Evolutionary conservation across 2,329 filamentous ascomycete species (phyloP), one percentile per base, ranked within the genome.

Genomic region (Alternaria conjuncta): DNA sequence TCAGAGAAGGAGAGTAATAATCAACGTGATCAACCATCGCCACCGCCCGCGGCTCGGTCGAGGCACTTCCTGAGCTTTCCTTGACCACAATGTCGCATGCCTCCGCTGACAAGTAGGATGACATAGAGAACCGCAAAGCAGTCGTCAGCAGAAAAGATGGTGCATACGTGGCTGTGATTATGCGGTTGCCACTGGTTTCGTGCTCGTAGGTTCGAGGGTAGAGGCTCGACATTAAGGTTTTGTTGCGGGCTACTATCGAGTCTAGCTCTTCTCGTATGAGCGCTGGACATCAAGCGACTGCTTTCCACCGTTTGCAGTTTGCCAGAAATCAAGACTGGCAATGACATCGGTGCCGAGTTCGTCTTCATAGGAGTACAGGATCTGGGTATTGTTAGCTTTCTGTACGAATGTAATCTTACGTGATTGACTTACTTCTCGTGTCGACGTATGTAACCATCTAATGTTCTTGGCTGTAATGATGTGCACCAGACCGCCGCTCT

Each of bases 391-490:
- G 57, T 78, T 68, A 77, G 65, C 49, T 28, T 54, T 18, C 32
- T 21, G n/a, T 8, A 15, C 44, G 20, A 11, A 21, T 13, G 21
- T 12, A n/a, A 12, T 15, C 49, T 21, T 6, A 30, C 18, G 13
- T 6, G 7, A 36, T n/a, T 46, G 12, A 71, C 71, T 47, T 84
- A 97, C 96, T 90, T 99, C 96, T 84, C 97, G 90, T 63, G 95
- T 97, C 75, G 93, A 97, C 79, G 94, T 95, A 83, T 99, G 96
- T 71, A 99, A 86, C 94, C 98, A 97, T 75, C 96, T 89, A 75
- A 97, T 96, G 77, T 97, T 97, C 86, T 93, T 96, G 76, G 94
- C 94, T 61, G 94, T 96, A 78, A 98, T 92, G 73, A 99, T 97
- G 79, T 97, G 94, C 67, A 98, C 94, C 78, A 91, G 78, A 64